Base-by-base conservation (phyloP, 768 basidiomycete species). In the Macrolepiota albuminosa region DNA sequence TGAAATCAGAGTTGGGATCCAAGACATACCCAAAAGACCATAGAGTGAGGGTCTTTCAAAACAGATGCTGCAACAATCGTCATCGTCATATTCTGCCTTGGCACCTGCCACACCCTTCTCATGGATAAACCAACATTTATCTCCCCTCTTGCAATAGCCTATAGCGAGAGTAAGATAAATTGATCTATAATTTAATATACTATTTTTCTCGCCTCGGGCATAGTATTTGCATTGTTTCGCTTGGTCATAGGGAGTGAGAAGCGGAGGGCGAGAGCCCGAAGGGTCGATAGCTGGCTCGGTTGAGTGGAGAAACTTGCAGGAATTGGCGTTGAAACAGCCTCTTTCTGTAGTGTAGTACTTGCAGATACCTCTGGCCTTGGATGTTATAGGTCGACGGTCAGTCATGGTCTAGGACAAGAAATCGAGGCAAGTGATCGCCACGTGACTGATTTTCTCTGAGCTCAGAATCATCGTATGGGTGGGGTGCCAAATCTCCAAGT, bases 251-350 rank as follows among this genome's bases (percentile, higher is more conserved):
- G 86, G 87, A 2, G 88, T 87, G 46, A 88, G 69, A 47, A 69
- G 59, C 11, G 69, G 70, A 45, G 69, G 56, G 39, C 69, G 70
- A 66, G 70, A 78, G 70, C 65, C 75, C 1, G 63, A 61, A 65
- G 68, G 63, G 47, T 70, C 67, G 9, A 56, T 54, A 10, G 66
- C 63, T 6, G 68, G 69, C 29, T 78, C 74, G 50, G 56, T 26
- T 0, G 81, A 83, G 61, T 93, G 91, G 11, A 88, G 76, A 71
- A 92, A 93, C 76, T 89, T 91, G 84, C 91, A 93, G 6, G 71
- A 70, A 54, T 83, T 72, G 39, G 84, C 86, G 7, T 84, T 79
- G 62, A 84, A 88, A 72, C 91, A 93, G 8, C 91, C 91, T 52
- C 87, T 75, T 0, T 78, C 70, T 21, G 81, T 78, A 14, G 75